These are phyloP conservation scores for Psilocybe azurescens DNA, from an alignment of 768 basidiomycete genomes.

Conservation along the genomic window DNA sequence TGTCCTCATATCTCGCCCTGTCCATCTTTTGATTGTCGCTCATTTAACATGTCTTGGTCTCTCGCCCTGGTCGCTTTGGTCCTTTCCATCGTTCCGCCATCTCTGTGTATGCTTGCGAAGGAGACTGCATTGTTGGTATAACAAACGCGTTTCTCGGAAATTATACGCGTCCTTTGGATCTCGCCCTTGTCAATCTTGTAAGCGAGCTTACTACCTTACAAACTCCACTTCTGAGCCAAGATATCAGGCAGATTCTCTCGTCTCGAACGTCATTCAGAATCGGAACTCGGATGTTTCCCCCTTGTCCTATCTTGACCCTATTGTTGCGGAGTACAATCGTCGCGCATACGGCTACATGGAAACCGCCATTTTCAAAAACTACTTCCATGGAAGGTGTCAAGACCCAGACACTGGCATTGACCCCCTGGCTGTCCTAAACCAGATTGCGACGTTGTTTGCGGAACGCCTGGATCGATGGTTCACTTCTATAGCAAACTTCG, in stretches of 20 bases:
- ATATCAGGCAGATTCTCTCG: constrained; percentile 27
- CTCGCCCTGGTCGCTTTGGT: constrained; percentile 27
- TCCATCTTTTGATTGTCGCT: neutral
- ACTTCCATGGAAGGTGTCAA: constrained; percentile 81
- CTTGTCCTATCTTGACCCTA: constrained; percentile 46
- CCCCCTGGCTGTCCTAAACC: constrained; percentile 80
- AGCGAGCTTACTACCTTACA: constrained; percentile 16
- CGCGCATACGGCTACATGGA: constrained; percentile 49
- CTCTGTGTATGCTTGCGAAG: constrained; percentile 66
- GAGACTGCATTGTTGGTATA: constrained; percentile 66
- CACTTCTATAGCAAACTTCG: constrained; percentile 64
- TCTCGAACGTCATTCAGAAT: constrained; percentile 17
- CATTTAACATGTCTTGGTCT: constrained; percentile 11
- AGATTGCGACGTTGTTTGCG: constrained; percentile 78
- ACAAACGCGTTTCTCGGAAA: constrained; percentile 59
- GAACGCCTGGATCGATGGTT: constrained; percentile 81
- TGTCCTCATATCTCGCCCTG: neutral
- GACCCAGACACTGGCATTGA: constrained; percentile 49
- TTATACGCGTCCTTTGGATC: constrained; percentile 49
- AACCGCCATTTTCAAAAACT: constrained; percentile 67
- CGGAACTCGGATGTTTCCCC: constrained; percentile 12
- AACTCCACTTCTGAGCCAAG: neutral
- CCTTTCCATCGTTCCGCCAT: constrained; percentile 28
- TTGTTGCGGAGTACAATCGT: constrained; percentile 51
- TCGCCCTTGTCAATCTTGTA: constrained; percentile 48